Conservation (phyloP, 192 early-diverging fungal genomes). For the Phlyctochytrium bullatum region DNA sequence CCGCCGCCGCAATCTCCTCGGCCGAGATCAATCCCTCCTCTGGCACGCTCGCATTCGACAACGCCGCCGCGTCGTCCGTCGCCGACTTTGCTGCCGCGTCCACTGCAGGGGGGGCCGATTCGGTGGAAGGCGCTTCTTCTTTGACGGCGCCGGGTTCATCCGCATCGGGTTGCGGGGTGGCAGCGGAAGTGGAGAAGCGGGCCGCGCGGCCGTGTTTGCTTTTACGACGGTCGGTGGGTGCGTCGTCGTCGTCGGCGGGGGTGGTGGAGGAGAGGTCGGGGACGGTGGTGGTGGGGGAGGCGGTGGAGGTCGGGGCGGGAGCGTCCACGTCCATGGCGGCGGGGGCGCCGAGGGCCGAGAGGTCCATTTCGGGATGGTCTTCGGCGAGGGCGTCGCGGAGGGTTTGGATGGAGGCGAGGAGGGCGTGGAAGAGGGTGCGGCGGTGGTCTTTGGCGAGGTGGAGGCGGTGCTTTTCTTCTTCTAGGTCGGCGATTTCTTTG, state of each 20-base stretch:
- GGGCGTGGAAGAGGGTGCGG: slow-evolving; percentile 5
- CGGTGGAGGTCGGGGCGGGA: background rate
- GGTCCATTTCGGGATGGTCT: background rate
- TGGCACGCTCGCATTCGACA: no score
- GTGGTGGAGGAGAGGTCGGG: no score
- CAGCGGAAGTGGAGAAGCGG: no score
- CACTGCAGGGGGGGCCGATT: background rate
- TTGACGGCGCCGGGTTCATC: background rate
- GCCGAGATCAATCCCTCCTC: background rate
- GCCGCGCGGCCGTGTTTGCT: no score
- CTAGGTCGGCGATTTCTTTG: slow-evolving; percentile 1
- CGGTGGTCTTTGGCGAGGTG: background rate
- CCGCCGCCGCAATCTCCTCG: slow-evolving; percentile 1
- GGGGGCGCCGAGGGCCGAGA: background rate
- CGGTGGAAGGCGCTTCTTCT: no score
- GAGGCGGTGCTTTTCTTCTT: slow-evolving; percentile 4
- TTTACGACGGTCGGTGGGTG: no score
- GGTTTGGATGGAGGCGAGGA: background rate
- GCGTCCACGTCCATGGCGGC: background rate
- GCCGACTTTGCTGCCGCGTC: slow-evolving; percentile 1
- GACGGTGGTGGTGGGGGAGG: background rate
- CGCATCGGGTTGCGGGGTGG: no score
- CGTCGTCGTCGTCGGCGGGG: no score
- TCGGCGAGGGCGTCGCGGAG: background rate
- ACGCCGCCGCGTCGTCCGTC: slow-evolving; percentile 2